Conservation (phyloP, 352 stramenopile species). For the Globisporangium mamillatum region DNA sequence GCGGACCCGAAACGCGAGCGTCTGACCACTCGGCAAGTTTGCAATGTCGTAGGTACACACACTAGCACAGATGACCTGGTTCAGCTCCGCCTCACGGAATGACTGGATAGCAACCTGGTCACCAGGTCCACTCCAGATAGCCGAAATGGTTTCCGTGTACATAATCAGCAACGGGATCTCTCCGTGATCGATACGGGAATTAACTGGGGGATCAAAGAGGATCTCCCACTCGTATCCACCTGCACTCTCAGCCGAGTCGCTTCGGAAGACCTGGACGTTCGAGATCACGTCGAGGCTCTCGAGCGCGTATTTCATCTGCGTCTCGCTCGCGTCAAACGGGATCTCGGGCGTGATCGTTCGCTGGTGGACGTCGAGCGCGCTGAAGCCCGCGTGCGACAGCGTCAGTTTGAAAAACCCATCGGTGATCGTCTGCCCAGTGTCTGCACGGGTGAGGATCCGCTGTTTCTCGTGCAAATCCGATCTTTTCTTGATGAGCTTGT, state of each 20-base stretch:
- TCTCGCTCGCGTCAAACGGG: conserved; percentile 65
- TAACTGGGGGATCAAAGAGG: conserved; percentile 38
- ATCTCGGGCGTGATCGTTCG: conserved; percentile 54
- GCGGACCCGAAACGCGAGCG: conserved; percentile 51
- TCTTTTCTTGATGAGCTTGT: background rate
- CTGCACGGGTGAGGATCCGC: conserved; percentile 45
- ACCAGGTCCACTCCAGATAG: conserved; percentile 37
- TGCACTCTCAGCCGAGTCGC: conserved; percentile 10
- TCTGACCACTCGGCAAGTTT: conserved; percentile 25
- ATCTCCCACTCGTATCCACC: conserved; percentile 54
- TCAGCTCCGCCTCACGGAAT: conserved; percentile 25
- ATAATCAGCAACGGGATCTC: conserved; percentile 47
- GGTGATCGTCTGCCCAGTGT: conserved; percentile 40
- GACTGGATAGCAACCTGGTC: conserved; percentile 54
- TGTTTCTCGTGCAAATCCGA: conserved; percentile 43
- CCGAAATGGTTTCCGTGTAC: conserved; percentile 51
- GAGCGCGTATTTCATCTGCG: conserved; percentile 61
- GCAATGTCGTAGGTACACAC: conserved; percentile 26
- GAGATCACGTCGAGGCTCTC: conserved; percentile 68
- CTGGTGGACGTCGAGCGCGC: conserved; percentile 35
- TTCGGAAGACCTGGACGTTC: conserved; percentile 53
- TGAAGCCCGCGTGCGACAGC: conserved; percentile 38
- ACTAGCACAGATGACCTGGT: conserved; percentile 22
- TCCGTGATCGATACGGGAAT: conserved; percentile 19
- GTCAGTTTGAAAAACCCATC: conserved; percentile 57